Evolutionary conservation across 306 rosid genomes (phyloP).

Genomic region (Casuarina equisetifolia): DNA sequence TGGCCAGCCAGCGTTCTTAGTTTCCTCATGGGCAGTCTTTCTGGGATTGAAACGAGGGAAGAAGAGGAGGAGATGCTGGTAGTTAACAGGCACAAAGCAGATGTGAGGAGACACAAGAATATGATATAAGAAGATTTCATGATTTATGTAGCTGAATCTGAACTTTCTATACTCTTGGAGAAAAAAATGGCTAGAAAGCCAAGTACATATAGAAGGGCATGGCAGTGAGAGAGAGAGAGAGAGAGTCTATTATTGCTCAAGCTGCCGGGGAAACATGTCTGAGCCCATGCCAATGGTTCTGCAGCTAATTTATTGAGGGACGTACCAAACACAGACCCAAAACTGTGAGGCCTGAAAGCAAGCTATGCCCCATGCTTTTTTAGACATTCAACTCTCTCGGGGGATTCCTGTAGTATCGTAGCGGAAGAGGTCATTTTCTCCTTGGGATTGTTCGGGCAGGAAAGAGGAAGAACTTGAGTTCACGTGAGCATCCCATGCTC

Average conservation of each 20-base stretch:
- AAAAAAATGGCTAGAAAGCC: conserved; percentile 32
- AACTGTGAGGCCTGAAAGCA: conserved; percentile 19
- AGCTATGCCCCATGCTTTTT: conserved; percentile 9
- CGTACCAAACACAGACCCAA: conserved; percentile 10
- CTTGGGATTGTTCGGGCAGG: conserved; percentile 29
- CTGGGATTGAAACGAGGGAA: conserved; percentile 25
- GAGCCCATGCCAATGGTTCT: conserved; percentile 60
- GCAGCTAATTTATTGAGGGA: conserved; percentile 41
- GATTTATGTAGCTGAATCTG: conserved; percentile 34
- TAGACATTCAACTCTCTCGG: neutral
- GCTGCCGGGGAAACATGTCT: conserved; percentile 61
- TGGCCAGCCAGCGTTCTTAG: conserved; percentile 32
- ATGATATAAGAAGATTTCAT: conserved; percentile 52
- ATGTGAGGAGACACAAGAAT: conserved; percentile 48
- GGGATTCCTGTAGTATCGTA: neutral
- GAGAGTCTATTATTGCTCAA: conserved; percentile 57
- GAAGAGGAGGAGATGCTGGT: conserved; percentile 22
- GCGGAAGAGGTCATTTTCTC: conserved; percentile 26
- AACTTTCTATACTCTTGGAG: conserved; percentile 29
- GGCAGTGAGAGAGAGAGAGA: conserved; percentile 32
- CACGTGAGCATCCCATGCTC: conserved; percentile 55
- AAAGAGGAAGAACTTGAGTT: conserved; percentile 31
- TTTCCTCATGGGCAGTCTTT: conserved; percentile 42
- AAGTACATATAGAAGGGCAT: conserved; percentile 47
- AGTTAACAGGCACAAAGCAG: conserved; percentile 41